Evolutionary conservation across 805 yeast species (phyloP).

Genomic region (Starmera caribaea): DNA sequence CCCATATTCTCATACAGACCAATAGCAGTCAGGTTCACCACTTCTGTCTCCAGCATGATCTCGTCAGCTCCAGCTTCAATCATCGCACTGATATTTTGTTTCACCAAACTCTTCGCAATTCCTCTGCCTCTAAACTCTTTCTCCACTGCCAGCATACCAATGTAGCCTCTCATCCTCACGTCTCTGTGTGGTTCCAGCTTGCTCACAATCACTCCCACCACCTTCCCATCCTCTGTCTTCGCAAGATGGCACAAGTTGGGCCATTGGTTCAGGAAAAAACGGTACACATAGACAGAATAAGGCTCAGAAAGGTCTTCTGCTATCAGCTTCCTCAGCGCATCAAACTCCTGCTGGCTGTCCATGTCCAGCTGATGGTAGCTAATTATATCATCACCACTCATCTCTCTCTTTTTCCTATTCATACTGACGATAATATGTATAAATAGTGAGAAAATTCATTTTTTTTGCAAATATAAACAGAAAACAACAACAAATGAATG

Average conservation of each 20-base stretch:
- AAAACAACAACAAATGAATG: not conserved
- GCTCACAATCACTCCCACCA: constrained; percentile 81
- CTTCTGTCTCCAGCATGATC: constrained; percentile 89
- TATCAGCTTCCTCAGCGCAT: constrained; percentile 45
- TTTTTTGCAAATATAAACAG: too few species aligned
- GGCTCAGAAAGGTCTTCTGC: constrained; percentile 82
- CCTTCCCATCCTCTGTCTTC: constrained; percentile 26
- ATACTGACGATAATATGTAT: not conserved
- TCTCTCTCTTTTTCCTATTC: not conserved
- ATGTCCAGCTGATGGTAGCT: constrained; percentile 15
- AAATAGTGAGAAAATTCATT: too few species aligned
- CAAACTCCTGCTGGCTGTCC: constrained; percentile 31
- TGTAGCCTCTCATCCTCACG: constrained; percentile 76
- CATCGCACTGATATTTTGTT: constrained; percentile 55
- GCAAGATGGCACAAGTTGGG: constrained; percentile 74
- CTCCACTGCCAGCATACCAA: constrained; percentile 91
- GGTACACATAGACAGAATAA: constrained; percentile 84
- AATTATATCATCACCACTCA: constrained; percentile 7
- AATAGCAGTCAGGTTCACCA: constrained; percentile 63
- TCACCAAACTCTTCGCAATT: constrained; percentile 68
- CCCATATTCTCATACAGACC: constrained; percentile 67
- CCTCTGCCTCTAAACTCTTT: constrained; percentile 65
- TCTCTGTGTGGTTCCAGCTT: constrained; percentile 71
- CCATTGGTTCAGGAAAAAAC: constrained; percentile 86
- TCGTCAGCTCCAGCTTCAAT: constrained; percentile 66